Conservation (phyloP, 2,329 filamentous ascomycete species). For the Magnaporthiopsis rhizophila region DNA sequence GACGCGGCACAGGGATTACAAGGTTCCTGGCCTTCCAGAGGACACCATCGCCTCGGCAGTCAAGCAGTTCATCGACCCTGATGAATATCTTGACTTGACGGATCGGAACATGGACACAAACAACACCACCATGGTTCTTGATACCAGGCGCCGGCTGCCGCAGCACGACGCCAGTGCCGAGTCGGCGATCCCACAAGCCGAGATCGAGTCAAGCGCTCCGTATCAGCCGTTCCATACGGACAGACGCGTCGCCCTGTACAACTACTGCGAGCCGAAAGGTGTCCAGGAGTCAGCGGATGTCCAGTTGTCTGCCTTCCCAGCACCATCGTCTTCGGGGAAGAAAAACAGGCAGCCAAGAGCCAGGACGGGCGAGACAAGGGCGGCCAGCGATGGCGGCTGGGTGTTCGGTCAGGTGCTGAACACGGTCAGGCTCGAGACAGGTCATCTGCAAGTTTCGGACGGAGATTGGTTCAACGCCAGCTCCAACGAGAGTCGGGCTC, state of each 20-base stretch:
- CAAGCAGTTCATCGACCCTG: conserved; percentile 46
- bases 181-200: conserved; percentile 64
- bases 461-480: conserved; percentile 41
- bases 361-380: conserved; percentile 3
- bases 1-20: conserved; percentile 57
- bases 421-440: conserved; percentile 44
- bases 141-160: conserved; percentile 28
- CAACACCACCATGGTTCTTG: conserved; percentile 44
- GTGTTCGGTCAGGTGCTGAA: conserved; percentile 52
- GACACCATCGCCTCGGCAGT: conserved; percentile 48
- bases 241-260: conserved; percentile 68
- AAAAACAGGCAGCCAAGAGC: conserved; percentile 8
- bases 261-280: conserved; percentile 35
- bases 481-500: conserved; percentile 48
- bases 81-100: conserved; percentile 46
- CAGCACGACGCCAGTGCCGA: conserved; percentile 38
- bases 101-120: conserved; percentile 47
- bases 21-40: conserved; percentile 55
- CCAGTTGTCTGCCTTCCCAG: conserved; percentile 31
- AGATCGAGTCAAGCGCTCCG: conserved; percentile 91
- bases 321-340: conserved; percentile 18
- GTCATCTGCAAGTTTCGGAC: conserved; percentile 36
- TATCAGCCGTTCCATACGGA: conserved; percentile 97
- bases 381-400: conserved; percentile 32
- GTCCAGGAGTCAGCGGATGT: conserved; percentile 14